Conservation (phyloP, 2,329 filamentous ascomycete species). For the Plenodomus tracheiphilus region DNA sequence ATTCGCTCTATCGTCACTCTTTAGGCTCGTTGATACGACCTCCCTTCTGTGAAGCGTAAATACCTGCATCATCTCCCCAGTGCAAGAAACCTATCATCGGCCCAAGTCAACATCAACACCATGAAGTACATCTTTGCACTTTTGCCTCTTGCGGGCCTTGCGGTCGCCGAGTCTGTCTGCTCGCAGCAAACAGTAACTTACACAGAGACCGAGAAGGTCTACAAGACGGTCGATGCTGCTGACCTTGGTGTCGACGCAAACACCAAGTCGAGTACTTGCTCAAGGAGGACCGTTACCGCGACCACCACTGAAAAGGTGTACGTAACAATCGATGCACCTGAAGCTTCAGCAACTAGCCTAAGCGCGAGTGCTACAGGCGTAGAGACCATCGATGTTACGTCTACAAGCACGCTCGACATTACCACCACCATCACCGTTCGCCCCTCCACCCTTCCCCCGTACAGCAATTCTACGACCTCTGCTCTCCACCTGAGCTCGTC, state of each 20-base stretch:
- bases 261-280: slow-evolving; percentile 5
- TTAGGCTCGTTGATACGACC: slow-evolving; percentile 11
- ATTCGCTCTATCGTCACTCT: slow-evolving; percentile 18
- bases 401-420: slow-evolving; percentile 16
- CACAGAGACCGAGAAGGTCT: slow-evolving; percentile 13
- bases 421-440: slow-evolving; percentile 21
- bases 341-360: background rate
- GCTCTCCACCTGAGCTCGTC: slow-evolving; percentile 1
- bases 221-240: slow-evolving; percentile 7
- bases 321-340: slow-evolving; percentile 24
- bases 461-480: slow-evolving; percentile 15
- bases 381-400: slow-evolving; percentile 10
- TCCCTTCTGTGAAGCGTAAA: background rate
- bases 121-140: slow-evolving; percentile 35
- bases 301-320: slow-evolving; percentile 24
- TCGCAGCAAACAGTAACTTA: slow-evolving; percentile 22
- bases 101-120: slow-evolving; percentile 6
- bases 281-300: slow-evolving; percentile 19
- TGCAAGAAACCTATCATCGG: slow-evolving; percentile 1
- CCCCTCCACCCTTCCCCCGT: slow-evolving; percentile 6
- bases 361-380: slow-evolving; percentile 1
- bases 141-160: slow-evolving; percentile 30
- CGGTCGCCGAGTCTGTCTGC: slow-evolving; percentile 28
- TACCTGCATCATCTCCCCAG: background rate
- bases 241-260: slow-evolving; percentile 1